phyloP scores from a whole-genome alignment of 345 rosid species.

The Eucalyptus sp. region DNA sequence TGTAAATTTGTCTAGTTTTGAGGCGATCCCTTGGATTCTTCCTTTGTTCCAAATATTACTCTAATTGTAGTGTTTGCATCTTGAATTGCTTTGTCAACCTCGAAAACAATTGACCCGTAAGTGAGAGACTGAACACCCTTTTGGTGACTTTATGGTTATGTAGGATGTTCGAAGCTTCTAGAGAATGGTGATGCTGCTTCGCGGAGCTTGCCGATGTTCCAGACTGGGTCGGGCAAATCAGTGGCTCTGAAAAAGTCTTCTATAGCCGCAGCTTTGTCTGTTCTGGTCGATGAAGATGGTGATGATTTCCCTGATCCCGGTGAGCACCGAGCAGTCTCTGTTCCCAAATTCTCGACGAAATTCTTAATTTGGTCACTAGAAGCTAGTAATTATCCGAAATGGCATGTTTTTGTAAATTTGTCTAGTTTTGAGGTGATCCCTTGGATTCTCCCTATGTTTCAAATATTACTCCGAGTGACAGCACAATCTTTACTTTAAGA shows the following conservation, averaged over 20 bases:
- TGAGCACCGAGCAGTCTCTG: background rate
- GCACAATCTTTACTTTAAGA: background rate
- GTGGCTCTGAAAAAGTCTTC: constrained; percentile 56
- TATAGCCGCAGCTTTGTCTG: constrained; percentile 41
- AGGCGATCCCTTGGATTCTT: background rate
- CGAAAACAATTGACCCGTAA: background rate
- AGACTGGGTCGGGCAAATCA: constrained; percentile 52
- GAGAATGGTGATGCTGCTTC: constrained; percentile 9
- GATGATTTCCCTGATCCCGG: constrained; percentile 13
- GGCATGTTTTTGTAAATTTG: background rate
- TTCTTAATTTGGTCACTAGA: background rate
- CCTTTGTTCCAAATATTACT: background rate
- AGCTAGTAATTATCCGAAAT: background rate
- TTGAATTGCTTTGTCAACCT: background rate
- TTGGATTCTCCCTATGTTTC: background rate
- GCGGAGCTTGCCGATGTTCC: constrained; percentile 36
- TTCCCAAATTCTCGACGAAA: background rate
- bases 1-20: background rate
- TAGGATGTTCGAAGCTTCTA: constrained; percentile 32
- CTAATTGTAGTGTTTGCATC: background rate
- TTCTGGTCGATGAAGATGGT: constrained; percentile 24
- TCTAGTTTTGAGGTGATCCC: background rate
- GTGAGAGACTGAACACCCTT: background rate
- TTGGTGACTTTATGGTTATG: background rate
- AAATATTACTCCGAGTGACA: background rate